Evolutionary conservation across 371 early-diverging fungal species (phyloP).

Genomic region (Coemansia sp.): DNA sequence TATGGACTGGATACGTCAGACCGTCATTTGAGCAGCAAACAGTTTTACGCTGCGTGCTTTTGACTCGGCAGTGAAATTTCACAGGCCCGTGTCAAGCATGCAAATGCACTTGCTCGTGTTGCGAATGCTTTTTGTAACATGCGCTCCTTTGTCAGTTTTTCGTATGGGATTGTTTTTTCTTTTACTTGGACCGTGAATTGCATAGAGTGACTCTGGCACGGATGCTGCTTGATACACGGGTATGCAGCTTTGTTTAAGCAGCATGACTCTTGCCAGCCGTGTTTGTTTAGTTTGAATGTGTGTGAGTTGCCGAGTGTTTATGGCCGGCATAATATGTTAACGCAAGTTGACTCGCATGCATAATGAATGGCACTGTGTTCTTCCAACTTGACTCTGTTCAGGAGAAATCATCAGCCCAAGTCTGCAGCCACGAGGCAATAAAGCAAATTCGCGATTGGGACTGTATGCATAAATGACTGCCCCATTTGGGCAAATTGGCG

Average conservation of each 20-base stretch:
- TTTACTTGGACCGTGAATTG: neutral
- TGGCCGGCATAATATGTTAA: neutral
- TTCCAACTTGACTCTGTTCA: neutral
- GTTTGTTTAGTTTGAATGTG: neutral
- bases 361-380: neutral
- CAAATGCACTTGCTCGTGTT: neutral
- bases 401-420: neutral
- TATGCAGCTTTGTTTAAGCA: neutral
- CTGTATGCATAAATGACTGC: neutral
- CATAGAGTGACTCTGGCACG: neutral
- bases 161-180: neutral
- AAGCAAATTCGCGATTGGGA: neutral
- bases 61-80: neutral
- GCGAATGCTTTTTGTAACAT: neutral
- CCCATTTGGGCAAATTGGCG: neutral
- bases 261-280: neutral
- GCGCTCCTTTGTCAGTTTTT: neutral
- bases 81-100: neutral
- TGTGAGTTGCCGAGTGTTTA: neutral
- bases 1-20: neutral
- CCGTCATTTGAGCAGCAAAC: neutral
- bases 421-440: neutral
- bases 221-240: neutral
- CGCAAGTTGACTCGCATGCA: conserved; percentile 3
- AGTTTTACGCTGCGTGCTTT: neutral